Evolutionary conservation across 257 asterid species (phyloP).

Genomic region (Salvia rosmarinus): DNA sequence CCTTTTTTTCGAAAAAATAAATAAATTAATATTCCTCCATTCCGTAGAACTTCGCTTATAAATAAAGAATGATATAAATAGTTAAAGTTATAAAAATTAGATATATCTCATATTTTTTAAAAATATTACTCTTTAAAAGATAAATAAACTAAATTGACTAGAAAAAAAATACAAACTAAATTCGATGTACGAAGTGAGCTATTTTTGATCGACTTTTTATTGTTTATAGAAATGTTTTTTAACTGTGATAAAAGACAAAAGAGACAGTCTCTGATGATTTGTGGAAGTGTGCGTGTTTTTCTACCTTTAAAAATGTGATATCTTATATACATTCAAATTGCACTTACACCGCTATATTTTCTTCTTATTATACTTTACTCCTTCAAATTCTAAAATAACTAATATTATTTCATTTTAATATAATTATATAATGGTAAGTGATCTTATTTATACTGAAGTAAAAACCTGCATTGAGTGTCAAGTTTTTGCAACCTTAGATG

Average conservation of each 20-base stretch:
- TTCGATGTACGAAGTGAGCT: too few species aligned
- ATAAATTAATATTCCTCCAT: too few species aligned
- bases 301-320: not conserved
- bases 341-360: not conserved
- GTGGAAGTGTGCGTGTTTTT: conserved; percentile 30
- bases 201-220: conserved; percentile 1
- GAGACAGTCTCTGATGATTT: conserved; percentile 35
- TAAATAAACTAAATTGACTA: too few species aligned
- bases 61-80: too few species aligned
- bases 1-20: not conserved
- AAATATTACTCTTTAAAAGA: too few species aligned
- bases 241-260: conserved; percentile 40
- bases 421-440: not conserved
- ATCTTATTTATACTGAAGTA: not conserved
- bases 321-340: not conserved
- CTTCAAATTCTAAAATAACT: not conserved
- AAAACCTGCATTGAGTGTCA: not conserved
- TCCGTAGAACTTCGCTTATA: too few species aligned
- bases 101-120: too few species aligned
- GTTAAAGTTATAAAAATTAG: too few species aligned
- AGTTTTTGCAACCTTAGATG: not conserved
- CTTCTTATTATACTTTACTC: not conserved
- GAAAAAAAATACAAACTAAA: too few species aligned
- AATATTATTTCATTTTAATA: not conserved
- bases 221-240: conserved; percentile 20